Evolutionary conservation across 2,329 filamentous ascomycete species (phyloP), one percentile per base, ranked within the genome.

Genomic region (Colletotrichum musicola): DNA sequence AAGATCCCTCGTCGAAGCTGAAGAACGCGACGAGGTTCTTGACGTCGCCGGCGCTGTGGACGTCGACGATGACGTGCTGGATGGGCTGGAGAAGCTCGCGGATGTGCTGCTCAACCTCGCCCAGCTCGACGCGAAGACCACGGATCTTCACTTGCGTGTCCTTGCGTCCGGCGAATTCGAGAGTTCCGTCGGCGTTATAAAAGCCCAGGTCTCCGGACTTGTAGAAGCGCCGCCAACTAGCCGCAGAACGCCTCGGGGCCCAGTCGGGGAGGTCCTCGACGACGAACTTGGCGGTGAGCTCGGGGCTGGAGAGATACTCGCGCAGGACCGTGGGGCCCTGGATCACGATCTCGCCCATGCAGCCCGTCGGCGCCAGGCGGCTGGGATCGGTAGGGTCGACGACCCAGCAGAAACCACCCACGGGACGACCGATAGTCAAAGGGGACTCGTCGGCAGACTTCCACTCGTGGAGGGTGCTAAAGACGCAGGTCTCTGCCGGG

Each of bases 171-270:
- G 77, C 57, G 42, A 74, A 77, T 35, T 58, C 53, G 4, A 74
- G 16, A 2, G 27, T 65, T 4, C 71, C 71, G 20, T 74, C 64
- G 0, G 46, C 13, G n/a, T 51, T 20, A 4, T 50, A 18, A 14
- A 30, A 38, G 4, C 75, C 82, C 13, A 84, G 75, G 69, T 85
- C 83, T 30, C 83, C 82, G 0, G 82, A 83, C 50, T 78, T 79
- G 72, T 83, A 84, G n/a, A 84, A 71, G 10, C 40, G 40, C 16
- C 12, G 40, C 10, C 12, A 6, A 10, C 3, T 42, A 2, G 14
- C 40, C 40, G 46, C 25, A 6, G 38, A 49, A 10, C 18, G 18
- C n/a, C 38, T 38, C 44, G 55, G 55, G 10, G 55, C 55, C 55
- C 55, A 58, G 18, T 58, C 40, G 18, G 55, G 55, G 5, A 46